Evolutionary conservation across 768 basidiomycete genomes (phyloP).

Genomic region (Xerocomellus chrysenteron): DNA sequence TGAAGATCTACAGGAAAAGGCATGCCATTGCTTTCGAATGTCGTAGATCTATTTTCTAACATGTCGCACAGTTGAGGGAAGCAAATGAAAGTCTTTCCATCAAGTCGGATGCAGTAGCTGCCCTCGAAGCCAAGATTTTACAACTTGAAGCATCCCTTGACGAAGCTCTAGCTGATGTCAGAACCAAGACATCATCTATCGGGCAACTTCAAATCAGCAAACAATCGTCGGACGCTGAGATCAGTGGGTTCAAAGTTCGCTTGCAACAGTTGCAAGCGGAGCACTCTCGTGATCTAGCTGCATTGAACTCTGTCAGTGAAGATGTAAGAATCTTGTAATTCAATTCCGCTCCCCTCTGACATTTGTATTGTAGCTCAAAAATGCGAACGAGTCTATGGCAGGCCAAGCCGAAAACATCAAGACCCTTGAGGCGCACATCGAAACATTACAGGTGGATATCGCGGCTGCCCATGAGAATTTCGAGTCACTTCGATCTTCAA

Average conservation of each 20-base stretch:
- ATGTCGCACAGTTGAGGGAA: slow-evolving; percentile 52
- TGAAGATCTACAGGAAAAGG: slow-evolving; percentile 62
- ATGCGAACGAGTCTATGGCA: slow-evolving; percentile 40
- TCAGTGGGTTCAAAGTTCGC: slow-evolving; percentile 42
- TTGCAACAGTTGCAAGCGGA: slow-evolving; percentile 39
- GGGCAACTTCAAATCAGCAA: slow-evolving; percentile 52
- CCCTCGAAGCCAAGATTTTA: slow-evolving; percentile 53
- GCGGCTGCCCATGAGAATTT: slow-evolving; percentile 51
- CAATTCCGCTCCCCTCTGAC: not conserved
- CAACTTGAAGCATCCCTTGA: slow-evolving; percentile 52
- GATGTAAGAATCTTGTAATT: slow-evolving; percentile 44
- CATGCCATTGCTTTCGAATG: slow-evolving; percentile 20
- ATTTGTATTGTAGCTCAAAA: slow-evolving; percentile 46
- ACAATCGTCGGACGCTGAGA: slow-evolving; percentile 45
- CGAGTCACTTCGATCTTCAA: slow-evolving; percentile 46
- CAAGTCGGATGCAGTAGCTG: slow-evolving; percentile 49
- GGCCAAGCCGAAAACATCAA: slow-evolving; percentile 48
- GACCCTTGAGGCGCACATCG: slow-evolving; percentile 49
- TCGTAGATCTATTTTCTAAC: slow-evolving; percentile 1
- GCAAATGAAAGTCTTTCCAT: slow-evolving; percentile 50
- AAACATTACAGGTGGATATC: slow-evolving; percentile 51
- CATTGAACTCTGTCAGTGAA: slow-evolving; percentile 43
- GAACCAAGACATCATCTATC: slow-evolving; percentile 44
- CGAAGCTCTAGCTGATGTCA: slow-evolving; percentile 43
- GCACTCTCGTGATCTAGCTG: slow-evolving; percentile 22